Evolutionary conservation across 306 rosid species (phyloP).

Genomic region (Pueraria montana): DNA sequence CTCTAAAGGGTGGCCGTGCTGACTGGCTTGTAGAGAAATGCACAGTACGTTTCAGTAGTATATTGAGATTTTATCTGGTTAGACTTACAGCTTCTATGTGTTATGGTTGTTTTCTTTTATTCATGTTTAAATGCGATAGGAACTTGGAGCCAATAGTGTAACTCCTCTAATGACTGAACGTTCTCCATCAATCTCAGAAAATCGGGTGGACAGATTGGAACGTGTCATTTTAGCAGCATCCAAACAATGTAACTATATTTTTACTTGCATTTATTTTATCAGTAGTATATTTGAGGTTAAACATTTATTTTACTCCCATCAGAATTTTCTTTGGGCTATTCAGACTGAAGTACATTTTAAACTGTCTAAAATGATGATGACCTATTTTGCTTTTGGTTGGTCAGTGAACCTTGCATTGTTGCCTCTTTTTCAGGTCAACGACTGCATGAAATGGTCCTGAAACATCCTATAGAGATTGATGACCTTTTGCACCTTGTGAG

Average conservation of each 20-base stretch:
- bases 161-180: slow-evolving; percentile 93
- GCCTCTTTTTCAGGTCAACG: slow-evolving; percentile 73
- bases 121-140: slow-evolving; percentile 62
- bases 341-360: neutral
- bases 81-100: slow-evolving; percentile 23
- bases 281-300: slow-evolving; percentile 24
- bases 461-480: slow-evolving; percentile 65
- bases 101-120: slow-evolving; percentile 30
- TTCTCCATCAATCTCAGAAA: slow-evolving; percentile 80
- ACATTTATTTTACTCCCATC: slow-evolving; percentile 17
- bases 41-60: slow-evolving; percentile 65
- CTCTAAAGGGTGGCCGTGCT: slow-evolving; percentile 92
- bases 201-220: slow-evolving; percentile 78
- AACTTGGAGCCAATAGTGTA: slow-evolving; percentile 90
- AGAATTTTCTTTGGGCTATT: slow-evolving; percentile 37
- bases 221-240: slow-evolving; percentile 92
- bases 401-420: slow-evolving; percentile 23
- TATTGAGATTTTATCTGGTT: slow-evolving; percentile 40
- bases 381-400: slow-evolving; percentile 30
- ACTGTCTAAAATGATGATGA: neutral
- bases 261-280: slow-evolving; percentile 36
- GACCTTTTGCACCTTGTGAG: slow-evolving; percentile 76
- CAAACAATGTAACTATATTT: slow-evolving; percentile 74
- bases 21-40: slow-evolving; percentile 99
- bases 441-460: slow-evolving; percentile 84